Evolutionary conservation across 2,329 filamentous ascomycete genomes (phyloP).

Genomic region (Beauveria brongniartii): DNA sequence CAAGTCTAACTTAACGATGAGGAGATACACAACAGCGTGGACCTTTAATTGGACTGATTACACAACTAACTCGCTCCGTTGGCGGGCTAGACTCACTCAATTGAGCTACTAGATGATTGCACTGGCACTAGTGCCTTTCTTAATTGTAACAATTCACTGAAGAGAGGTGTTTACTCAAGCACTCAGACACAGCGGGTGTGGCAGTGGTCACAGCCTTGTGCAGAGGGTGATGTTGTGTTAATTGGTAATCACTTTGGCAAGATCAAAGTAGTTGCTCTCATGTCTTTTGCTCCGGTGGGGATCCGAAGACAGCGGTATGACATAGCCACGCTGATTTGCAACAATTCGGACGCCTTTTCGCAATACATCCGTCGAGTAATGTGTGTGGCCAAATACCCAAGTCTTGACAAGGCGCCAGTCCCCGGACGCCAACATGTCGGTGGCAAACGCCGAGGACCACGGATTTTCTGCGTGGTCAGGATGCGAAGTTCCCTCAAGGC

Average conservation of each 20-base stretch:
- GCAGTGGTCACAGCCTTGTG: too few species aligned
- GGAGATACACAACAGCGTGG: too few species aligned
- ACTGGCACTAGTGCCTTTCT: too few species aligned
- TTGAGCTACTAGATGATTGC: too few species aligned
- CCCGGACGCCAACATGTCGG: slow-evolving; percentile 30
- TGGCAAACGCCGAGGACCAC: slow-evolving; percentile 44
- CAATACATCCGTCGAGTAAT: slow-evolving; percentile 32
- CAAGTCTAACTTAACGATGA: too few species aligned
- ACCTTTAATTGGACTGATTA: too few species aligned
- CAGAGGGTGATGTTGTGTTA: too few species aligned
- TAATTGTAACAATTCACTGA: too few species aligned
- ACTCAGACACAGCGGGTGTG: too few species aligned
- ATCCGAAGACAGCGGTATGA: slow-evolving; percentile 11
- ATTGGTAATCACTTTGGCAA: background rate
- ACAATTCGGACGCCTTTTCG: slow-evolving; percentile 29
- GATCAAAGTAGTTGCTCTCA: background rate
- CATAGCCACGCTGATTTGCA: slow-evolving; percentile 38
- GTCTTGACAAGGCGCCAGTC: slow-evolving; percentile 25
- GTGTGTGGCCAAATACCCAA: slow-evolving; percentile 44
- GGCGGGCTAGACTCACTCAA: too few species aligned
- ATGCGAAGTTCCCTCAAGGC: slow-evolving; percentile 36
- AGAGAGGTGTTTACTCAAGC: too few species aligned
- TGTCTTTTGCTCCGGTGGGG: background rate
- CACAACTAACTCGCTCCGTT: too few species aligned
- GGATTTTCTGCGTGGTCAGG: slow-evolving; percentile 39